A percentile compares a stretch with the other conserved stretches of the same genome.
phyloP scores from a whole-genome alignment of 2,329 filamentous ascomycete genomes.

The Endoconidiophora polonica region DNA sequence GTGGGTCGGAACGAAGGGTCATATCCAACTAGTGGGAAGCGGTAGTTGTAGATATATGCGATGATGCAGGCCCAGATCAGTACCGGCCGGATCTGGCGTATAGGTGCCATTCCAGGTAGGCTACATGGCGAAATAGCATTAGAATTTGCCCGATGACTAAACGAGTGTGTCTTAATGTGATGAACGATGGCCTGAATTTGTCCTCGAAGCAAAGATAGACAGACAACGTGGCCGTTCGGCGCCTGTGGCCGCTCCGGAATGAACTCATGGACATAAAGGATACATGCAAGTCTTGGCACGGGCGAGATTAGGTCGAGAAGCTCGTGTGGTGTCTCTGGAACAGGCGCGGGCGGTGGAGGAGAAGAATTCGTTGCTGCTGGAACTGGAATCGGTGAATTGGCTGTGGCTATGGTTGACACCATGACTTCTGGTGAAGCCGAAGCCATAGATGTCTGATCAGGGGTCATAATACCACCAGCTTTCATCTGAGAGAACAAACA shows the following conservation, averaged over 20 bases:
- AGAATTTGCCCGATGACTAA: neutral
- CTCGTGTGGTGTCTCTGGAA: neutral
- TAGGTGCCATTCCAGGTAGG: neutral
- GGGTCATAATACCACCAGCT: constrained; percentile 6
- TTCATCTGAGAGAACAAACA: constrained; percentile 10
- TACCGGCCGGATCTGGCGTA: constrained; percentile 8
- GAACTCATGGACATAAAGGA: constrained; percentile 10
- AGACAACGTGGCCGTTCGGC: constrained; percentile 7
- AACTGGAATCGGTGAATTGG: neutral
- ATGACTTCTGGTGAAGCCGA: neutral
- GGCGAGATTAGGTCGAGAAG: constrained; percentile 9
- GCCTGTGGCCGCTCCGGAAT: constrained; percentile 9
- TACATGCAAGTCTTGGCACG: constrained; percentile 2
- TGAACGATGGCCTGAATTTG: constrained; percentile 11
- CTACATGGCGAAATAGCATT: no score
- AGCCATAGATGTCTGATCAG: neutral
- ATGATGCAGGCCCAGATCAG: constrained; percentile 12
- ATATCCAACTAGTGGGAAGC: constrained; percentile 5
- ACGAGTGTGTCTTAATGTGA: constrained; percentile 11
- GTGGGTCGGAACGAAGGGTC: constrained; percentile 6
- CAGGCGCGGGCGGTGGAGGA: neutral
- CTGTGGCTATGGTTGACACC: no score
- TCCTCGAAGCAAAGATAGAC: constrained; percentile 4
- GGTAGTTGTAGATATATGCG: constrained; percentile 11
- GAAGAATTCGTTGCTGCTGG: neutral